Evolutionary conservation across 495 filamentous ascomycete genomes (phyloP).

Genomic region (Staphylotrichum tortipilum): DNA sequence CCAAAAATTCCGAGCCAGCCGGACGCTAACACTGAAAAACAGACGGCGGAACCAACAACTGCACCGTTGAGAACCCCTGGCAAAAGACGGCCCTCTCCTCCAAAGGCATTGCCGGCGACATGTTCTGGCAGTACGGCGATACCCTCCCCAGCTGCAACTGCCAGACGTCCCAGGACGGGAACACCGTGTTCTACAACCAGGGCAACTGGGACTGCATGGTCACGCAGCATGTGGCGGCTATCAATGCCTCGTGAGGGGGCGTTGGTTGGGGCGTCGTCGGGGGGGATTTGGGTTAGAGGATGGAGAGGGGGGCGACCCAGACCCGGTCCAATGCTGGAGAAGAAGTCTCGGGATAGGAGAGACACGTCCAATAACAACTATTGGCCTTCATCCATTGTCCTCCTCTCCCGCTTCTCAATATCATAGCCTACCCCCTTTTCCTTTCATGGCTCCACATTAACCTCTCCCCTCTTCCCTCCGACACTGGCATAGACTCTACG

Average conservation of each 20-base stretch:
- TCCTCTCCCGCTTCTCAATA: no score
- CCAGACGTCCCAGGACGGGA: constrained; percentile 44
- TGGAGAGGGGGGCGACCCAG: no score
- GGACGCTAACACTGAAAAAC: not conserved
- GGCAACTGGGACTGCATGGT: constrained; percentile 48
- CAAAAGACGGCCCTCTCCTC: constrained; percentile 41
- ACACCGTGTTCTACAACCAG: constrained; percentile 50
- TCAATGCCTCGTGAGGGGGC: constrained; percentile 20
- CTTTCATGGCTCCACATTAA: no score
- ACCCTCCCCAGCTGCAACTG: constrained; percentile 36
- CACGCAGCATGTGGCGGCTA: constrained; percentile 47
- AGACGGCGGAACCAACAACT: constrained; percentile 41
- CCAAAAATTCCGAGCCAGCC: not conserved
- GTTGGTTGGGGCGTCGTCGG: no score
- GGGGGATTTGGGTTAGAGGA: no score
- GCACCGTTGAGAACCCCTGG: constrained; percentile 40
- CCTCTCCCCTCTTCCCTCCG: no score
- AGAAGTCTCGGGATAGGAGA: no score
- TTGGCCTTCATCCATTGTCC: no score
- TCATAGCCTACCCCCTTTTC: no score
- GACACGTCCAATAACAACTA: no score
- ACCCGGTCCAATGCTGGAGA: no score
- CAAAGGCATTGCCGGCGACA: constrained; percentile 44
- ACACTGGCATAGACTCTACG: no score
- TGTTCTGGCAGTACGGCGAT: constrained; percentile 59